Base-by-base conservation (phyloP, 441 rosid genomes). In the Francoa sonchifolia region DNA sequence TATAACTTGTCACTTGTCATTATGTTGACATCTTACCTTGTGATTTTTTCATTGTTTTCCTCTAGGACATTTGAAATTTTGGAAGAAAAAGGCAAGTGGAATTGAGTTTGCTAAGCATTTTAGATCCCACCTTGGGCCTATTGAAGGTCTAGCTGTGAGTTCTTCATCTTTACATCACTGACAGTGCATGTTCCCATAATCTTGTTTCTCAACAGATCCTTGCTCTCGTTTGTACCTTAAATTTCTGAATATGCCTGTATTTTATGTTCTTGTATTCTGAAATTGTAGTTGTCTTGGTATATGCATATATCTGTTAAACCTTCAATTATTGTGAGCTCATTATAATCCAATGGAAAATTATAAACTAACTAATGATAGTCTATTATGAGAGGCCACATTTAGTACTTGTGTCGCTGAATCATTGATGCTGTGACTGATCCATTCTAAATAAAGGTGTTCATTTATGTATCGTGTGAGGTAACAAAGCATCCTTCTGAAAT, bases 51-150 rank as follows among this genome's bases (percentile, higher is more conserved):
- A 41, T 12, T 57, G n/a, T 45, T 12, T 22, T 44, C 12, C 27
- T 41, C 26, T 65, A 87, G 93, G 97, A 26, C 95, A 88, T 68
- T 63, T 84, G 72, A 88, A 88, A 57, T 84, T 88, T 63, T 88
- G 97, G 95, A 88, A 88, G 88, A 88, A 84, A 44, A 83, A 78
- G 48, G 61, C 82, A n/a, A 37, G 50, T 28, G 97, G 90, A 30
- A 81, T 84, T n/a, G 97, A 88, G 71, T 88, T 88, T 67, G 97
- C 97, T 22, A 88, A 88, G 69, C 94, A 84, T 69, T 88, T 78
- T 54, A 79, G 83, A 34, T 79, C 97, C 29, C 97, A 88, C 56
- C 76, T 84, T 26, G 94, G 90, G 54, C 94, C 97, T 19, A 79
- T 88, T 28, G 87, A 84, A 74, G 97, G 90, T 48, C 54, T 88